phyloP scores from a whole-genome alignment of 805 yeast genomes.

The Lachancea kluyveri region DNA sequence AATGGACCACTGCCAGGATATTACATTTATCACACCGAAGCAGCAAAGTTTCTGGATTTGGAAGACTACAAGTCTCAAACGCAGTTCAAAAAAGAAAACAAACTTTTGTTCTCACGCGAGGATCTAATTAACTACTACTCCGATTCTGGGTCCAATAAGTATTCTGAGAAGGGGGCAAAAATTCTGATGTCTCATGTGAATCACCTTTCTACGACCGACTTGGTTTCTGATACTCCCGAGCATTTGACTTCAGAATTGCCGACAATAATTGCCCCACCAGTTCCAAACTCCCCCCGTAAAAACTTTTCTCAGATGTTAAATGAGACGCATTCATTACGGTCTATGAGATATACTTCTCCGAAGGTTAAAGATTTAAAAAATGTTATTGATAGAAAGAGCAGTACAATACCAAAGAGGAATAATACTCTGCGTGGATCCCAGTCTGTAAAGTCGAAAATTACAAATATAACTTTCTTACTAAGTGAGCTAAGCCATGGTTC shows the following conservation, averaged over 20 bases:
- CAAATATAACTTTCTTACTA: conserved; percentile 31
- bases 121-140: conserved; percentile 29
- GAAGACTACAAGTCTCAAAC: conserved; percentile 24
- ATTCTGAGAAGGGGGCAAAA: conserved; percentile 25
- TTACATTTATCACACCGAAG: conserved; percentile 26
- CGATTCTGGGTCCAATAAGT: conserved; percentile 26
- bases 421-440: conserved; percentile 25
- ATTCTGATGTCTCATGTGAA: conserved; percentile 19
- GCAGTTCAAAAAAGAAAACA: conserved; percentile 14
- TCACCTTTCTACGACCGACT: conserved; percentile 20
- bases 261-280: conserved; percentile 1
- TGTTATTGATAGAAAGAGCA: conserved; percentile 10
- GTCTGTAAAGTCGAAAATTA: conserved; percentile 31
- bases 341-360: conserved; percentile 16
- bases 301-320: conserved; percentile 1
- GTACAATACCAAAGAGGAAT: conserved; percentile 3
- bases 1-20: conserved; percentile 16
- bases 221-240: conserved; percentile 15
- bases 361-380: conserved; percentile 26
- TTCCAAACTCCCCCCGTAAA: conserved; percentile 2
- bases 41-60: conserved; percentile 23
- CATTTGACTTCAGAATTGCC: conserved; percentile 3
- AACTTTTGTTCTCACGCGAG: conserved; percentile 19
- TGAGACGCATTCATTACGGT: conserved; percentile 6
- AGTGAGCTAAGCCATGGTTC: conserved; percentile 22